Base-by-base conservation (phyloP, 139 green algal species). In the Volvox reticuliferus region DNA sequence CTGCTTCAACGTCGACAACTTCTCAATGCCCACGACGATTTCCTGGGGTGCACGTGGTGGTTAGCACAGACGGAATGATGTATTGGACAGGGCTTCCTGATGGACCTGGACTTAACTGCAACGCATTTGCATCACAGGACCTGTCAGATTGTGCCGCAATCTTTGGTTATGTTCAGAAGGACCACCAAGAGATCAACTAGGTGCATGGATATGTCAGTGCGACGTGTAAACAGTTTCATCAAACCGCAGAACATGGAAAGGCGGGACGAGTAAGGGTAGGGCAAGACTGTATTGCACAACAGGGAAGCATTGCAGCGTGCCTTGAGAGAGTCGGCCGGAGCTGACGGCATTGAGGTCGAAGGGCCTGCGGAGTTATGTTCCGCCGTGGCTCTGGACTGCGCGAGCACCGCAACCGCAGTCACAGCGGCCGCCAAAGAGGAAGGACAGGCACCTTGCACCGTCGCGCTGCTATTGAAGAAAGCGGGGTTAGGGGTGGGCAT, bases 1-100 rank as follows among this genome's bases (percentile, higher is more conserved):
- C 5, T 69, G 71, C 55, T 90, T 90, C 1, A 90, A 55, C 36
- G 36, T 32, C 1, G 86, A 84, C 71, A 90, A 69, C 73, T 90
- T 75, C 86, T 90, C 50, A 37, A 90, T 90, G 71, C 86, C 86
- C 50, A 63, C 37, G 19, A 76, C 30, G 50, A 90, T 90, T 17
- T 83, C 86, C 86, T 90, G 50, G 19, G 12, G 28, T 24, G 26
- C 67, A 28, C 12, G 44, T 55, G 44, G 44, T 9, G 44, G 44
- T 55, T 55, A 9, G 44, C 44, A 55, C 44, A 55, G 44, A 55
- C 44, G 44, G 44, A 55, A 9, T 55, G 44, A 9, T 55, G 9
- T 55, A 55, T 9, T 55, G 44, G 44, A 55, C 9, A 55, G 44
- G 5, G 5, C 44, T 55, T 9, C 44, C 44, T 55, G 44, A 55